These are phyloP conservation scores for Apiospora saccharicola DNA, from an alignment of 2,329 filamentous ascomycete genomes.

Conservation along the genomic window DNA sequence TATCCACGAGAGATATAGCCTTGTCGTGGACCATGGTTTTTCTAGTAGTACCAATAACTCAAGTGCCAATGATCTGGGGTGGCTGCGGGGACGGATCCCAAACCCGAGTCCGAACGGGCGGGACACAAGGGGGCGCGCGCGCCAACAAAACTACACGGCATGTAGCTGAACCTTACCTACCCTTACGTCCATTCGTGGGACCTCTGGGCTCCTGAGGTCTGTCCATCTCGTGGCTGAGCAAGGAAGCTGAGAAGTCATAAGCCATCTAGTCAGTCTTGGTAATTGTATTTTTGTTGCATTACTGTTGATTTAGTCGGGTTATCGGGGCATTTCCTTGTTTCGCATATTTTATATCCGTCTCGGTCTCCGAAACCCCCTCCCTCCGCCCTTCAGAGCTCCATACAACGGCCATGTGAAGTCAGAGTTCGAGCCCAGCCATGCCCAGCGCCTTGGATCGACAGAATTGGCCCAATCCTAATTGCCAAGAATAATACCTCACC, in stretches of 20 bases:
- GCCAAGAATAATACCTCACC: background rate
- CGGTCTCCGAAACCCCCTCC: background rate
- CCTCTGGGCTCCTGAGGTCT: background rate
- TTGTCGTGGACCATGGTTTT: background rate
- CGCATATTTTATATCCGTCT: background rate
- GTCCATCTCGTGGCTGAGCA: background rate
- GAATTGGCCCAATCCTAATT: background rate
- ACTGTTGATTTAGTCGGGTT: background rate
- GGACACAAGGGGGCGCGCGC: background rate
- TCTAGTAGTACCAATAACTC: background rate
- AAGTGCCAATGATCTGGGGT: background rate
- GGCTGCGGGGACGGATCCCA: background rate
- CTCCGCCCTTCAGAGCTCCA: background rate
- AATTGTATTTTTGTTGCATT: background rate
- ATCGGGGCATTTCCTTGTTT: background rate
- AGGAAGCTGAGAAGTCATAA: background rate
- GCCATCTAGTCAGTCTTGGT: background rate
- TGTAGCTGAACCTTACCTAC: background rate
- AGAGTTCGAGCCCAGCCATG: background rate
- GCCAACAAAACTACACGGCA: background rate
- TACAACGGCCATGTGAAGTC: background rate
- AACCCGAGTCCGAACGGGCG: background rate
- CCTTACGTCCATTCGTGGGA: background rate
- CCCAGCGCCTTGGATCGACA: background rate
- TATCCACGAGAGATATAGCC: too few species aligned